Conservation (phyloP, 345 rosid species). For the Hibiscus trionum region DNA sequence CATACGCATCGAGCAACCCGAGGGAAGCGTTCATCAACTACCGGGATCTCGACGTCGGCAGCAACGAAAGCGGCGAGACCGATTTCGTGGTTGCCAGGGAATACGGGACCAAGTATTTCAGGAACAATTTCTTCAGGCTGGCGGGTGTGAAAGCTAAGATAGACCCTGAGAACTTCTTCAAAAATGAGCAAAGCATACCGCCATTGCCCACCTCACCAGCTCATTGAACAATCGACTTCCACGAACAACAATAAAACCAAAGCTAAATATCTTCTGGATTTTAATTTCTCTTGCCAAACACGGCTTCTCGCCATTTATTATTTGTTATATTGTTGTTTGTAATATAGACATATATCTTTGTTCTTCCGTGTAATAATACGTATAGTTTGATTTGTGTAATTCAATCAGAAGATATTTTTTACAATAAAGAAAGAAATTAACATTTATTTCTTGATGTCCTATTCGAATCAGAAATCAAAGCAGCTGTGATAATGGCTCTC, state of each 20-base stretch:
- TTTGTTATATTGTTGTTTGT: neutral
- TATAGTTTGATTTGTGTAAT: neutral
- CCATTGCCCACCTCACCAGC: conserved; percentile 8
- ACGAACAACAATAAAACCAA: neutral
- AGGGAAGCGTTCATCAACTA: conserved; percentile 5
- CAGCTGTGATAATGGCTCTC: too few species aligned
- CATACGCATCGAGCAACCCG: neutral
- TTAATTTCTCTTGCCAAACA: neutral
- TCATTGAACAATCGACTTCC: neutral
- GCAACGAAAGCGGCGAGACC: neutral
- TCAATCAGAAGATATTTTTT: neutral
- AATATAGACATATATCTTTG: neutral
- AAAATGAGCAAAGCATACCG: conserved; percentile 11
- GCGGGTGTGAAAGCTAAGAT: neutral
- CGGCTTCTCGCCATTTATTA: neutral
- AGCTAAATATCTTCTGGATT: neutral
- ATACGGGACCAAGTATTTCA: conserved; percentile 1
- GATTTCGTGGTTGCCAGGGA: neutral
- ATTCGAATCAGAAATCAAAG: too few species aligned
- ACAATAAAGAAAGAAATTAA: too few species aligned
- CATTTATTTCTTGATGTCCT: too few species aligned
- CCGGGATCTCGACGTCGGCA: conserved; percentile 9
- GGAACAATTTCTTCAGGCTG: conserved; percentile 1
- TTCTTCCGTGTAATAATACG: neutral
- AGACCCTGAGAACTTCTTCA: conserved; percentile 9